Evolutionary conservation across 768 basidiomycete genomes (phyloP), one percentile per base, ranked within the genome.

Genomic region (Podaxis mareebaensis): DNA sequence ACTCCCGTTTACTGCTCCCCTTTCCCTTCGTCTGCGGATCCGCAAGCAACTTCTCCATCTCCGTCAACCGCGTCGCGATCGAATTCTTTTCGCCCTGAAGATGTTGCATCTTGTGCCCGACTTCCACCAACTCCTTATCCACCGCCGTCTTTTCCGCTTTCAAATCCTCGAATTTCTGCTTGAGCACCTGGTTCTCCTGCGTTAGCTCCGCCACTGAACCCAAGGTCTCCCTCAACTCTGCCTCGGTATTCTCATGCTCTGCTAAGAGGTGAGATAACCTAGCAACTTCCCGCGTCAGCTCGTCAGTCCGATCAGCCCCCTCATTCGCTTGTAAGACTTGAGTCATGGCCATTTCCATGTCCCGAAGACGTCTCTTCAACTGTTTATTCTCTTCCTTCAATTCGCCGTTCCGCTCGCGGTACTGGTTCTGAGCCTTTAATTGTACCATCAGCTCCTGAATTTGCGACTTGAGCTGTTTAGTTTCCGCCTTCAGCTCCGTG

Each of bases 21-120:
- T 66, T 68, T 2, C 66, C 58, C 26, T 66, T 68, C 4, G 20
- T 58, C 39, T 67, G 8, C 66, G 74, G 62, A 67, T 70, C 53
- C n/a, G 69, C 68, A 61, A 79, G 72, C 6, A 72, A 66, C 24
- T 68, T 72, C 60, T 69, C 71, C 71, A 80, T 75, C 28, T 75
- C 76, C 8, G 66, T 53, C 1, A 76, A 64, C 13, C 78, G 71
- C 13, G 64, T 67, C 17, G 68, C 70, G 17, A 78, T 64, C 13
- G 70, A 71, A 13, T 67, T 58, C 20, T 76, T 76, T 58, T 78
- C 75, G 53, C 66, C 54, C 20, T 70, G 69, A 57, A 78, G 66
- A 2, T 65, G 38, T 26, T 68, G 66, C 15, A 75, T 64, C 22
- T 67, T 67, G 46, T 62, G 51, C 53, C 66, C 67, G 51, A 74